Conservation (phyloP, 495 filamentous ascomycete species). For the Jackrogersella minutella region DNA sequence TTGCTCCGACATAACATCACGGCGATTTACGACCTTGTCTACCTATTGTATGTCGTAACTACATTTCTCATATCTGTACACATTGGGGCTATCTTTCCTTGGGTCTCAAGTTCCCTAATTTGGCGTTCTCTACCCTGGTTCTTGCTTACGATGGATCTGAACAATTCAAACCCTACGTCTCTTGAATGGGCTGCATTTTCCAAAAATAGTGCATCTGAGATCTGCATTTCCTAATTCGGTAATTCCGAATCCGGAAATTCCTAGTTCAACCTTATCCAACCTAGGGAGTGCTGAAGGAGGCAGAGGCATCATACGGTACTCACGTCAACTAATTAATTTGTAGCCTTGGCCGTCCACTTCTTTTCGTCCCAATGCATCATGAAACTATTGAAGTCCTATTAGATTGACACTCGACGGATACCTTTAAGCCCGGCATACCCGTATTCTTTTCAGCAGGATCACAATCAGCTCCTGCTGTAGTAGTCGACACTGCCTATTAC, state of each 20-base stretch:
- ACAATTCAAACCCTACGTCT: not conserved
- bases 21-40: not conserved
- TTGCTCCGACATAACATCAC: constrained; percentile 1
- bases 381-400: not conserved
- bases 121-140: not conserved
- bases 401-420: not conserved
- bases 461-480: not conserved
- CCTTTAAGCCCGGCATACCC: not conserved
- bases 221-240: not conserved
- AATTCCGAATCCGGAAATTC: not conserved
- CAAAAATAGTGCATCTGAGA: not conserved
- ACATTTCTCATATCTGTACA: constrained; percentile 1
- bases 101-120: not conserved
- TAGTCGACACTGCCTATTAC: not conserved
- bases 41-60: not conserved
- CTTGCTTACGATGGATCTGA: constrained; percentile 1
- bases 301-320: not conserved
- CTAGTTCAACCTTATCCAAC: not conserved
- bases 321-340: no score
- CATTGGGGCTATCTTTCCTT: not conserved
- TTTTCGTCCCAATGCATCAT: not conserved
- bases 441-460: not conserved
- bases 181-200: not conserved
- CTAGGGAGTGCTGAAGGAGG: not conserved
- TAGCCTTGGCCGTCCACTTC: not conserved